A percentile compares a stretch with the other conserved stretches of the same genome.
These are phyloP conservation scores for Nyssa sinensis DNA, from an alignment of 148 eudicot species.

Conservation along the genomic window DNA sequence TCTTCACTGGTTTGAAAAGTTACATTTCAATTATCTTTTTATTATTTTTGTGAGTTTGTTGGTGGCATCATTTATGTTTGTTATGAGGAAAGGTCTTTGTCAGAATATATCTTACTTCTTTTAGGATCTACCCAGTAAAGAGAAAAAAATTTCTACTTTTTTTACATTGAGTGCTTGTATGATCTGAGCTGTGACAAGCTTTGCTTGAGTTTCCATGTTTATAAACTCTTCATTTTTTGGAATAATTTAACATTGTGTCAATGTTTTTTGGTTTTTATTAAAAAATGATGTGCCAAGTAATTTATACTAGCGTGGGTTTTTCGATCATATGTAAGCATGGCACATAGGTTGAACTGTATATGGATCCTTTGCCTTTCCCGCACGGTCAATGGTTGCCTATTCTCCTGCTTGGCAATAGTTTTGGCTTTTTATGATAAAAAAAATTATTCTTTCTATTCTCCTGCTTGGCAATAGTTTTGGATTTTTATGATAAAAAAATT, in stretches of 20 bases:
- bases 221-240: neutral
- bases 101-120: too few relatives aligned
- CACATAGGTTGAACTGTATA: neutral
- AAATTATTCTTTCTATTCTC: neutral
- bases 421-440: neutral
- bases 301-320: too few relatives aligned
- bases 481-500: neutral
- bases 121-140: too few relatives aligned
- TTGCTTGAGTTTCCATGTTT: neutral
- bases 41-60: too few relatives aligned
- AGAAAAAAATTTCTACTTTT: too few relatives aligned
- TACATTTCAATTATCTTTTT: too few relatives aligned
- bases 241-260: neutral
- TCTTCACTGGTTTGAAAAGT: too few relatives aligned
- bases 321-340: too few relatives aligned
- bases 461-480: conserved; percentile 3
- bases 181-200: neutral
- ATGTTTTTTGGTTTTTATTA: too few relatives aligned
- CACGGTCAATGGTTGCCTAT: neutral
- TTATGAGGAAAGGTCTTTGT: neutral
- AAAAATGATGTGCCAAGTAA: too few relatives aligned
- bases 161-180: neutral
- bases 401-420: conserved; percentile 2
- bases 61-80: neutral
- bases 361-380: neutral